These are phyloP conservation scores for Trichoderma sp. DNA, from an alignment of 2,329 filamentous ascomycete species.

Conservation along the genomic window DNA sequence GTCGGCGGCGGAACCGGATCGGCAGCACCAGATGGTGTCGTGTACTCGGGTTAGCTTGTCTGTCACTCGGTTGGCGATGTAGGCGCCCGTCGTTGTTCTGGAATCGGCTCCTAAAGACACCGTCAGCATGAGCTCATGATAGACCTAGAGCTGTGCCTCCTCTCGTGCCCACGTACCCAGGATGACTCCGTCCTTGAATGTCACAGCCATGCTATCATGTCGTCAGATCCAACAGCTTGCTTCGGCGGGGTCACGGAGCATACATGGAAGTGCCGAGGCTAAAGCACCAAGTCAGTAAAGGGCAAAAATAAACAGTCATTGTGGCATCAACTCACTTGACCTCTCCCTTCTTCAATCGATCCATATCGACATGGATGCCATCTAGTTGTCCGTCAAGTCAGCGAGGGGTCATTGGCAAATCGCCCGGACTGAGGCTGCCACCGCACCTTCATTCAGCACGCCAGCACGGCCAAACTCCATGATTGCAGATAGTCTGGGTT, in stretches of 20 bases:
- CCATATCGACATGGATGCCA: slow-evolving; percentile 99
- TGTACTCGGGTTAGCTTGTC: slow-evolving; percentile 98
- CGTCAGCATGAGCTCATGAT: slow-evolving; percentile 29
- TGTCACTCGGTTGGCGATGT: slow-evolving; percentile 98
- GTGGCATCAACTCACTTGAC: slow-evolving; percentile 74
- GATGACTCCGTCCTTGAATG: slow-evolving; percentile 98
- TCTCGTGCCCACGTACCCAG: slow-evolving; percentile 57
- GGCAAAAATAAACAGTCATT: background rate
- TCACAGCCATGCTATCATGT: slow-evolving; percentile 84
- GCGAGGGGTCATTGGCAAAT: slow-evolving; percentile 23
- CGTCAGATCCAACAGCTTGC: slow-evolving; percentile 33
- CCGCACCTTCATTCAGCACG: slow-evolving; percentile 64
- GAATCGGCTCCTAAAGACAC: slow-evolving; percentile 75
- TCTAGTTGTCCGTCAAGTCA: slow-evolving; percentile 57
- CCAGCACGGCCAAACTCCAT: slow-evolving; percentile 69
- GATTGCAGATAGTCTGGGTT: slow-evolving; percentile 19
- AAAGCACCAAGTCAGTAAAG: slow-evolving; percentile 38
- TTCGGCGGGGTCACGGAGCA: slow-evolving; percentile 43
- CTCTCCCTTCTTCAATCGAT: slow-evolving; percentile 96
- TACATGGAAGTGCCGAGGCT: slow-evolving; percentile 98
- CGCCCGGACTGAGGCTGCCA: slow-evolving; percentile 24
- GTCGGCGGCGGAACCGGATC: slow-evolving; percentile 94
- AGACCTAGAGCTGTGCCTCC: slow-evolving; percentile 3
- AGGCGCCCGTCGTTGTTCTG: slow-evolving; percentile 93
- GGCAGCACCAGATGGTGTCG: slow-evolving; percentile 99